Conservation (phyloP, 495 filamentous ascomycete genomes). For the Aspergillus taichungensis region DNA sequence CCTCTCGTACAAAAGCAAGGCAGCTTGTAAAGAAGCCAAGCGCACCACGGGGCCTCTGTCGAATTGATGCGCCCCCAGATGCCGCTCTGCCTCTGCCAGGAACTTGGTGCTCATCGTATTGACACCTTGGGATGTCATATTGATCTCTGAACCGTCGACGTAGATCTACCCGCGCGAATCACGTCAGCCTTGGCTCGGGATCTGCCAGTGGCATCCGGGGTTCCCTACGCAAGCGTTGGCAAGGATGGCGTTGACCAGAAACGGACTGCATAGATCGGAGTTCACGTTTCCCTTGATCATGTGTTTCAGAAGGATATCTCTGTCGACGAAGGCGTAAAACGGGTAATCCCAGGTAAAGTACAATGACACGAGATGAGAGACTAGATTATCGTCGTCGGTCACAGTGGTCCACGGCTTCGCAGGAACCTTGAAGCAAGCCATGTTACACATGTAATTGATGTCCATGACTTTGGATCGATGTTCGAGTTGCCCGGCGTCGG, state of each 20-base stretch:
- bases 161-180: conserved; percentile 12
- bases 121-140: conserved; percentile 19
- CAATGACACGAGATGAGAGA: conserved; percentile 38
- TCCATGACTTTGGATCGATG: conserved; percentile 10
- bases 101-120: conserved; percentile 22
- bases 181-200: not conserved
- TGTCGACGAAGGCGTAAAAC: conserved; percentile 31
- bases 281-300: conserved; percentile 19
- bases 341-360: conserved; percentile 41
- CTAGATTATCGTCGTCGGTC: conserved; percentile 35
- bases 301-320: conserved; percentile 27
- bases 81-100: conserved; percentile 21
- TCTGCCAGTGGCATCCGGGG: not conserved
- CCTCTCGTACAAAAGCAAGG: conserved; percentile 26
- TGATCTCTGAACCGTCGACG: conserved; percentile 22
- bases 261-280: conserved; percentile 31
- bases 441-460: conserved; percentile 4
- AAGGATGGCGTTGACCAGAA: conserved; percentile 40
- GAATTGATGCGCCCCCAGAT: conserved; percentile 12
- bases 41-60: conserved; percentile 15
- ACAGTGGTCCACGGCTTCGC: conserved; percentile 36
- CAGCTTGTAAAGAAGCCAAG: conserved; percentile 19
- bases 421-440: conserved; percentile 6
- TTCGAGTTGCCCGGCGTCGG: too few relatives aligned
- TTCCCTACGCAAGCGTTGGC: conserved; percentile 26